Evolutionary conservation across 164 flowering plant genomes (phyloP).

Genomic region (Saururus chinensis): DNA sequence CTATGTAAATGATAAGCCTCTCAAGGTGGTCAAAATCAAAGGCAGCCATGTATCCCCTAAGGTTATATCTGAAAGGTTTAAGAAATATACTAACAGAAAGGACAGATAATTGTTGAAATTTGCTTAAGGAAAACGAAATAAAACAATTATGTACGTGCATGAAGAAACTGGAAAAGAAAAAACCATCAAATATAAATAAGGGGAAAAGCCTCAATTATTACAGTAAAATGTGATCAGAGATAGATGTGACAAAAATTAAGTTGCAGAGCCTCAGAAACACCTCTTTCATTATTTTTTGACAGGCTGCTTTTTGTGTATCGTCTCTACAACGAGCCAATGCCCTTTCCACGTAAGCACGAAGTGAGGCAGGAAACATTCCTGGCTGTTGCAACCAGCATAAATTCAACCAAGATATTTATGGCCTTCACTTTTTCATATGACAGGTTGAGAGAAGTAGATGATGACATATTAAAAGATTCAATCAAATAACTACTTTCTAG

Average conservation of each 20-base stretch:
- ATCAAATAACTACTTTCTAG: background rate
- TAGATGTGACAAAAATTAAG: background rate
- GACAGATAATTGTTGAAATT: too few relatives aligned
- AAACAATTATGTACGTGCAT: too few relatives aligned
- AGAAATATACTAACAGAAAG: too few relatives aligned
- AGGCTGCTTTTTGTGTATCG: conserved; percentile 63
- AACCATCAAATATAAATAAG: too few relatives aligned
- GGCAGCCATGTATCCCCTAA: too few relatives aligned
- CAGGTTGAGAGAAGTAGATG: background rate
- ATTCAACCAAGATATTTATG: background rate
- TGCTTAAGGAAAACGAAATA: too few relatives aligned
- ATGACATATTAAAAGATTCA: background rate
- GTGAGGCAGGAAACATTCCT: conserved; percentile 61
- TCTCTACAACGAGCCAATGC: conserved; percentile 83
- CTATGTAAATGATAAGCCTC: too few relatives aligned
- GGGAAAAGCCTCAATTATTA: too few relatives aligned
- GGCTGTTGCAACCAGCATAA: conserved; percentile 34
- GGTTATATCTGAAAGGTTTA: too few relatives aligned
- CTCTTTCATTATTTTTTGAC: conserved; percentile 78
- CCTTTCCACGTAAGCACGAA: conserved; percentile 85
- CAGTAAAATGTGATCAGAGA: background rate
- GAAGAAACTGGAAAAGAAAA: too few relatives aligned
- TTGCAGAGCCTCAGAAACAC: conserved; percentile 15
- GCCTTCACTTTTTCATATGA: background rate
- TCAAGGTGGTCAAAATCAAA: too few relatives aligned